phyloP scores from a whole-genome alignment of 2,329 filamentous ascomycete species.

The Aspergillus phoenicis region DNA sequence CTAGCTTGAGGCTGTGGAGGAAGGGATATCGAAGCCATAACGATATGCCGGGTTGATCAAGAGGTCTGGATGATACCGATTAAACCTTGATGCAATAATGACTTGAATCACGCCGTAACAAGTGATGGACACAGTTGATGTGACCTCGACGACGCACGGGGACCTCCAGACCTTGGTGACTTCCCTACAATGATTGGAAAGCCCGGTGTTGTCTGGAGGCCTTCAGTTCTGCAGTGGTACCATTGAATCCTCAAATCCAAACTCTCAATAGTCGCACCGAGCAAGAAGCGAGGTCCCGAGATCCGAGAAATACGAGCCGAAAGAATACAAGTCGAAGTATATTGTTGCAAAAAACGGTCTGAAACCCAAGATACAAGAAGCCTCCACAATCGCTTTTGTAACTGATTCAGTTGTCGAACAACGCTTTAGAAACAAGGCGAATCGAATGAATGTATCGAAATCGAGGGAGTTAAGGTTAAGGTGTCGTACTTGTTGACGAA shows the following conservation, averaged over 20 bases:
- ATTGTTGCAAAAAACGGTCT: slow-evolving; percentile 9
- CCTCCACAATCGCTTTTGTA: background rate
- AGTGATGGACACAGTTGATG: slow-evolving; percentile 15
- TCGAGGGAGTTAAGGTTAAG: slow-evolving; percentile 3
- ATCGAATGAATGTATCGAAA: slow-evolving; percentile 8
- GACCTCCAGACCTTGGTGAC: slow-evolving; percentile 33
- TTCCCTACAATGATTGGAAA: slow-evolving; percentile 29
- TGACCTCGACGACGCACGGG: slow-evolving; percentile 26
- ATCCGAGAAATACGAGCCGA: slow-evolving; percentile 1
- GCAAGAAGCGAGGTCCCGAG: background rate
- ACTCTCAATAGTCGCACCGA: slow-evolving; percentile 8
- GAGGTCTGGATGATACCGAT: slow-evolving; percentile 3
- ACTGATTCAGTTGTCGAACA: background rate
- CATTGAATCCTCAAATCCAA: slow-evolving; percentile 23
- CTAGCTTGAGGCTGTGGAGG: slow-evolving; percentile 33
- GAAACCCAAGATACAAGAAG: slow-evolving; percentile 1
- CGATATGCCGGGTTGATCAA: slow-evolving; percentile 10
- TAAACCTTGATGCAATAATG: slow-evolving; percentile 8
- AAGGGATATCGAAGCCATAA: slow-evolving; percentile 43
- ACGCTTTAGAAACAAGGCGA: slow-evolving; percentile 1
- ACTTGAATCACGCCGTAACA: slow-evolving; percentile 10
- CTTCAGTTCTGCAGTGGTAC: slow-evolving; percentile 24
- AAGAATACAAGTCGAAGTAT: background rate
- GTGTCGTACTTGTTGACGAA: slow-evolving; percentile 14
- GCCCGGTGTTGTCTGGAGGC: slow-evolving; percentile 31